phyloP scores from a whole-genome alignment of 2,329 filamentous ascomycete genomes.

The Botrytis aclada region DNA sequence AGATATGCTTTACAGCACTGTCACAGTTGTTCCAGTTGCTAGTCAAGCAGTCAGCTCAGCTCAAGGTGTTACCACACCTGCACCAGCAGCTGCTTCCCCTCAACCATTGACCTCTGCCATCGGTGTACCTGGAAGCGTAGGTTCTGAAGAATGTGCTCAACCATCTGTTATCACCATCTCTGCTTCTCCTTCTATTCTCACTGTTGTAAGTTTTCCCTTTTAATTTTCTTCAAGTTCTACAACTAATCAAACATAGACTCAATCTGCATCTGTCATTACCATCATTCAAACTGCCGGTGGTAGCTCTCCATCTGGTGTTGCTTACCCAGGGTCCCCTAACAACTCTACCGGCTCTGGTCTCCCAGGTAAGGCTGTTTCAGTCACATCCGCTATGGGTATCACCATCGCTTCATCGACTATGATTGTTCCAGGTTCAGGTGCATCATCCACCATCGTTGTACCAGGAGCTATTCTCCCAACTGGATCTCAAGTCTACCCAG shows the following conservation, averaged over 20 bases:
- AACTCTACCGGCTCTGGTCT: background rate
- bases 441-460: background rate
- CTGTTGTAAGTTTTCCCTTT: constrained; percentile 6
- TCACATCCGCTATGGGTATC: background rate
- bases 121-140: background rate
- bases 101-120: background rate
- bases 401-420: background rate
- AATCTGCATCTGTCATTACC: constrained; percentile 11
- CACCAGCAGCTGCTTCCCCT: constrained; percentile 4
- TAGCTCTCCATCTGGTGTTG: background rate
- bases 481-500: background rate
- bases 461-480: background rate
- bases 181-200: constrained; percentile 4
- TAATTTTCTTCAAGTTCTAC: background rate
- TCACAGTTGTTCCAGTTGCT: constrained; percentile 14
- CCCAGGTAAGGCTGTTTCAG: background rate
- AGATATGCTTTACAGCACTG: background rate
- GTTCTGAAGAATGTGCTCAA: constrained; percentile 8
- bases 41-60: constrained; percentile 4
- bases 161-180: constrained; percentile 11
- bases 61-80: background rate
- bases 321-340: background rate
- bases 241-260: constrained; percentile 4
- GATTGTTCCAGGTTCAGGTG: background rate
- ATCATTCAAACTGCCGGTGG: constrained; percentile 7